A percentile compares a stretch with the other conserved stretches of the same genome.
phyloP scores from a whole-genome alignment of 306 rosid species.

The Begonia masoniana region DNA sequence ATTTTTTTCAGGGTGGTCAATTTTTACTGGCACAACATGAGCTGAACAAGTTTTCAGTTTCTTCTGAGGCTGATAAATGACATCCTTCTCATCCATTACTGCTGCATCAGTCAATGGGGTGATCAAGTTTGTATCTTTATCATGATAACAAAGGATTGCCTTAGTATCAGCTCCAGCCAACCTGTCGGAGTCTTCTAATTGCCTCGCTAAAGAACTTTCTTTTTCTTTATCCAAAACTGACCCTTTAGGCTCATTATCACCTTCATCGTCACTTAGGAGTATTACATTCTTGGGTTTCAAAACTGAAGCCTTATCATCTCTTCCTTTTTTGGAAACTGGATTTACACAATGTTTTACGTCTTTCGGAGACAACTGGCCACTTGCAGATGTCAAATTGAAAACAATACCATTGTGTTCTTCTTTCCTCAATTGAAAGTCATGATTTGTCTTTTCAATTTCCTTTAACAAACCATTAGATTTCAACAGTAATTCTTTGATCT shows the following conservation, averaged over 20 bases:
- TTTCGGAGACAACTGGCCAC: slow-evolving; percentile 39
- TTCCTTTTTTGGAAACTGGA: slow-evolving; percentile 20
- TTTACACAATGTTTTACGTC: slow-evolving; percentile 22
- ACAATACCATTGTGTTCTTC: slow-evolving; percentile 22
- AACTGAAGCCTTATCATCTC: slow-evolving; percentile 27
- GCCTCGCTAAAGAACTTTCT: slow-evolving; percentile 18
- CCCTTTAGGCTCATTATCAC: slow-evolving; percentile 32
- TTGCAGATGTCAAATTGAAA: slow-evolving; percentile 20
- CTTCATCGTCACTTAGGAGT: slow-evolving; percentile 76
- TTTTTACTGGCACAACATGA: too few relatives aligned
- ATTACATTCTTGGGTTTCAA: slow-evolving; percentile 32
- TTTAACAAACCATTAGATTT: slow-evolving; percentile 12
- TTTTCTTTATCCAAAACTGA: slow-evolving; percentile 22
- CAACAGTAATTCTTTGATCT: slow-evolving; percentile 12
- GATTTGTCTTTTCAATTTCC: slow-evolving; percentile 16
- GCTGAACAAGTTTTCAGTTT: too few relatives aligned
- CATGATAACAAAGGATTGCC: slow-evolving; percentile 22
- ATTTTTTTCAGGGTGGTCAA: too few relatives aligned
- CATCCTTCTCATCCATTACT: too few relatives aligned
- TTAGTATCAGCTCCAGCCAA: slow-evolving; percentile 28
- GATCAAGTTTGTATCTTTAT: slow-evolving; percentile 22
- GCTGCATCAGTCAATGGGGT: slow-evolving; percentile 36
- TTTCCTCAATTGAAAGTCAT: slow-evolving; percentile 18
- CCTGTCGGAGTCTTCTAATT: slow-evolving; percentile 17
- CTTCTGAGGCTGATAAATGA: too few relatives aligned